A percentile compares a stretch with the other conserved stretches of the same genome.
These are phyloP conservation scores for Dothiorella sarmentorum DNA, from an alignment of 2,329 filamentous ascomycete genomes.

Conservation along the genomic window DNA sequence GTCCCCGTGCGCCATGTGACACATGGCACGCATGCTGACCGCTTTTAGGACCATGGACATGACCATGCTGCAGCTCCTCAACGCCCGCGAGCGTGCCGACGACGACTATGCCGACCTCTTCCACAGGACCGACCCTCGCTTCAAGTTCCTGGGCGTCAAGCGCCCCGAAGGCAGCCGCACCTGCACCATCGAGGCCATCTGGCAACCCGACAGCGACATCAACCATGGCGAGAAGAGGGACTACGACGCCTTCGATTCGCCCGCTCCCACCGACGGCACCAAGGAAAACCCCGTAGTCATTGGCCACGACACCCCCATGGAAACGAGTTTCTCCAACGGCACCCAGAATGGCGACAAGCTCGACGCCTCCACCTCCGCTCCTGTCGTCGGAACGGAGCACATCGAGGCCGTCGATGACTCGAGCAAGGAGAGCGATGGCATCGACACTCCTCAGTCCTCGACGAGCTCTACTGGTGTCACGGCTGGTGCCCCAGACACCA, in stretches of 20 bases:
- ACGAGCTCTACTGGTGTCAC: neutral
- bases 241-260: neutral
- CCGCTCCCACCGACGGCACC: neutral
- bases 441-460: neutral
- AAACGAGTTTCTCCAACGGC: neutral
- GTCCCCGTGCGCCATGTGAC: neutral
- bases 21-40: neutral
- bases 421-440: neutral
- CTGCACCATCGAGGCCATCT: constrained; percentile 18
- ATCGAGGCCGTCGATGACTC: neutral
- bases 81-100: constrained; percentile 18
- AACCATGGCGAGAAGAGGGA: neutral
- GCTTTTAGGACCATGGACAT: constrained; percentile 19
- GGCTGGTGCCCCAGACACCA: neutral
- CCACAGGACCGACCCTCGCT: constrained; percentile 18
- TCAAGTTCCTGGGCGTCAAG: constrained; percentile 18
- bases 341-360: neutral
- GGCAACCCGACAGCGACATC: constrained; percentile 8
- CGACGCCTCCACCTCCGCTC: neutral
- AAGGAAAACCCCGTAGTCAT: neutral
- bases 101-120: constrained; percentile 19
- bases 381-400: neutral
- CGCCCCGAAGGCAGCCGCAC: constrained; percentile 14
- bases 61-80: constrained; percentile 19
- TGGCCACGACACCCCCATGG: constrained; percentile 5